Evolutionary conservation across 2,329 filamentous ascomycete genomes (phyloP), one percentile per base, ranked within the genome.

Genomic region (Clonostachys solani): DNA sequence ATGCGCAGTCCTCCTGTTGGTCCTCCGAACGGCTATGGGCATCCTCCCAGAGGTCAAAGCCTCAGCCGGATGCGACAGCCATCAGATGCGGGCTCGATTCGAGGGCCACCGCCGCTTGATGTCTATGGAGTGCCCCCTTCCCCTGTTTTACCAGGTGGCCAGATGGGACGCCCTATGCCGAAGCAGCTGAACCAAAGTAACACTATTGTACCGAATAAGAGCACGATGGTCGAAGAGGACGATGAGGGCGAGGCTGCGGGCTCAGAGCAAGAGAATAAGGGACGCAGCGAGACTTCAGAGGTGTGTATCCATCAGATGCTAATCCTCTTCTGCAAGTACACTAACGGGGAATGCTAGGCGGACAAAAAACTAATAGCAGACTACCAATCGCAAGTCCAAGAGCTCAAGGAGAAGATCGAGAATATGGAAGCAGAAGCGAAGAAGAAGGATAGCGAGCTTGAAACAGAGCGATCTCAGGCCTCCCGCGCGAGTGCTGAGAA

Each of bases 191-290:
- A 67, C 43, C 92, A 96, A 62, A 92, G 87, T 62, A 97, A 95
- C 62, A 97, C 91, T 0, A 95, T 97, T 58, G 87, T 97, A 33
- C 94, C 94, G 1, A 97, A 96, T 63, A 99, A 97, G 70, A 95
- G 92, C 59, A 96, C 89, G 1, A 92, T 97, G 85, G 83, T 97
- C 2, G 94, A 99, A 65, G 94, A 97, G 62, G 92, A 95, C 54
- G 91, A 95, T 56, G 89, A 89, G 53, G 75, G 75, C 44, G 77
- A 85, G 47, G 80, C 76, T 47, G 81, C 23, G 10, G 23, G 23
- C 8, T 29, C 23, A 29, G 23, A 29, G 23, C 23, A 55, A 18
- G 59, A 56, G 17, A 59, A 56, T 48, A 60, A 68, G 42, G 57
- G 59, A 36, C 66, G 58, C 46, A 60, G 54, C 6, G 58, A 54